Percentiles rank a stretch among this genome's conserved stretches.
Evolutionary conservation across 441 rosid species (phyloP).

Genomic region (Aleurites moluccanus): DNA sequence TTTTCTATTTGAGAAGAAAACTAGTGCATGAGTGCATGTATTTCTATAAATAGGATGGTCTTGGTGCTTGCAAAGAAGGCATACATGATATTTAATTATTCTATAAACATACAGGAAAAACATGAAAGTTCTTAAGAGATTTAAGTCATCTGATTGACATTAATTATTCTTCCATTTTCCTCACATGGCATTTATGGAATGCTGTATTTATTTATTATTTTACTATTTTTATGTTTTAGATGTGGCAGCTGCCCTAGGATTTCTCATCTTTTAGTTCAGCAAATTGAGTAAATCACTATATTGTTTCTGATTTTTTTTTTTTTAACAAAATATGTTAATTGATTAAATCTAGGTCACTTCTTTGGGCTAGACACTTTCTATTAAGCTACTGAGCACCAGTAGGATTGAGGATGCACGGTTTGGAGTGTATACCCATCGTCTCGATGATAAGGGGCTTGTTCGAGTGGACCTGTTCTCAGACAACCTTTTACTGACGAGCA

Average conservation of each 20-base stretch:
- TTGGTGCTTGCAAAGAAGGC: too few relatives aligned
- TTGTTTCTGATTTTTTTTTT: neutral
- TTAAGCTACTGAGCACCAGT: constrained; percentile 71
- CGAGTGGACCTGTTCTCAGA: constrained; percentile 92
- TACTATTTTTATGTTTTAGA: neutral
- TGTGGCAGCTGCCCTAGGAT: neutral
- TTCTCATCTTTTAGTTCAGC: too few relatives aligned
- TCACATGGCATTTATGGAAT: neutral
- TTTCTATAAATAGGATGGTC: neutral
- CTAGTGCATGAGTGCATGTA: neutral
- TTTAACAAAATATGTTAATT: neutral
- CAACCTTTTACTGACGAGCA: constrained; percentile 73
- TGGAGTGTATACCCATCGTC: constrained; percentile 94
- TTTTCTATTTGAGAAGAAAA: constrained; percentile 4
- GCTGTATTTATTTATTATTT: neutral
- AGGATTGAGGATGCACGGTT: constrained; percentile 89
- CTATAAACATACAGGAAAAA: neutral
- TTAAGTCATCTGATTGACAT: neutral
- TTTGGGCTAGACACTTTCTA: constrained; percentile 88
- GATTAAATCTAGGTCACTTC: constrained; percentile 68
- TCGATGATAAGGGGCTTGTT: constrained; percentile 96
- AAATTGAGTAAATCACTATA: neutral
- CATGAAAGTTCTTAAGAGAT: neutral
- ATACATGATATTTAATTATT: neutral
- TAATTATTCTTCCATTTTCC: neutral